Evolutionary conservation across 495 filamentous ascomycete genomes (phyloP), one percentile per base, ranked within the genome.

Genomic region (Neurospora sublineolata): DNA sequence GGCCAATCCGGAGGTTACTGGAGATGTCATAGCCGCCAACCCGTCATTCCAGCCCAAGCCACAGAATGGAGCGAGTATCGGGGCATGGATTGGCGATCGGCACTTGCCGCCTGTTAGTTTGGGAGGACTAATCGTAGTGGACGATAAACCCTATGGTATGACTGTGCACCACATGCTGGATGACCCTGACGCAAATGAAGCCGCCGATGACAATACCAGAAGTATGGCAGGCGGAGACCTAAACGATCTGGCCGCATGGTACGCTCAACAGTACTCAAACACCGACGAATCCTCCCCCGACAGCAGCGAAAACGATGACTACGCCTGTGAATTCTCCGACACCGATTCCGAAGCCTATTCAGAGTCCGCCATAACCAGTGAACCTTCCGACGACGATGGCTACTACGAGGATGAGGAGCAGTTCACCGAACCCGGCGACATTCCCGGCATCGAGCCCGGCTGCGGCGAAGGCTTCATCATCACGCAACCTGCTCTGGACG

Each of bases 121-220:
- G 78, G 94, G 94, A 5, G 94, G 94, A 16, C 84, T 97, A 1
- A 87, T 98, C 46, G 81, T 95, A 9, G 89, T 97, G 8, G 93
- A 97, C 78, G 88, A 90, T 69, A 87, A 90, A 73, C 88, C 91
- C 1, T 95, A 92, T 77, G 94, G 94, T 9, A 93, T 97, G 90
- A 97, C 91, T 20, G 94, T 97, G 3, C 94, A 98, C 74, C 94
- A 98, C 78, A 92, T 98, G 89, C 85, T 98, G 1, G 94, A 98
- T 74, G 88, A 91, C 18, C 91, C 91, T 5, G 91, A 90, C 37
- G 86, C 89, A 18, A 87, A 88, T 76, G 86, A 71, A 79, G 76
- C 23, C 3, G 73, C 73, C 36, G 77, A 78, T 46, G 73, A 74
- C 3, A 73, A 70, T 1, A 37, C 74, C 0, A 60, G 77, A 12